Percentiles rank a stretch among this genome's conserved stretches.
These are phyloP conservation scores for Macrophomina phaseolina DNA, from an alignment of 2,329 filamentous ascomycete genomes.

Conservation along the genomic window DNA sequence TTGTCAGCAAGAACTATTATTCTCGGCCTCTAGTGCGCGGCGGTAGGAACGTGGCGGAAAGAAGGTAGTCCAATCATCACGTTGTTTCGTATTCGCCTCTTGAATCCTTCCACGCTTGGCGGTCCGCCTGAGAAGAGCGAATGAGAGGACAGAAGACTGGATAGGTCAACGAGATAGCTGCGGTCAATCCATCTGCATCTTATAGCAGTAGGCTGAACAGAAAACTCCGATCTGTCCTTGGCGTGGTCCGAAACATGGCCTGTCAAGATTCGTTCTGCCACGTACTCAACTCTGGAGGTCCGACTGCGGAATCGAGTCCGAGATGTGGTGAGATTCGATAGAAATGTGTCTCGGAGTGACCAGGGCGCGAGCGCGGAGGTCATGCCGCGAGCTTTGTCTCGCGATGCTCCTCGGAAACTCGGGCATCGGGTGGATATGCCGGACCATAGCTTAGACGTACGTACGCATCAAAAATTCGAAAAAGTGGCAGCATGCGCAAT, in stretches of 20 bases:
- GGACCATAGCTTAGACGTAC: neutral
- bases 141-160: neutral
- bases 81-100: conserved; percentile 6
- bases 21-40: neutral
- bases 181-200: neutral
- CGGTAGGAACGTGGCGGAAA: conserved; percentile 1
- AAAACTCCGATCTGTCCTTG: neutral
- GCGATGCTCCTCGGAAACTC: conserved; percentile 3
- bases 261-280: neutral
- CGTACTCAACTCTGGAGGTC: neutral
- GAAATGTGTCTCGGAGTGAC: neutral
- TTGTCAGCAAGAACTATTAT: neutral
- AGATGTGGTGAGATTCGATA: neutral
- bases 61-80: neutral
- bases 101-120: conserved; percentile 11
- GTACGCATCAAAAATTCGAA: neutral
- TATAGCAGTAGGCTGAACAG: neutral
- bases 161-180: neutral
- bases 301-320: neutral
- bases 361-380: neutral
- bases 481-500: neutral
- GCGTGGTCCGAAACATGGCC: neutral
- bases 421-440: neutral
- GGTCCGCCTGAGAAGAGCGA: neutral
- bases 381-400: neutral